phyloP scores from a whole-genome alignment of 2,329 filamentous ascomycete genomes.

The Cercospora citrullina region DNA sequence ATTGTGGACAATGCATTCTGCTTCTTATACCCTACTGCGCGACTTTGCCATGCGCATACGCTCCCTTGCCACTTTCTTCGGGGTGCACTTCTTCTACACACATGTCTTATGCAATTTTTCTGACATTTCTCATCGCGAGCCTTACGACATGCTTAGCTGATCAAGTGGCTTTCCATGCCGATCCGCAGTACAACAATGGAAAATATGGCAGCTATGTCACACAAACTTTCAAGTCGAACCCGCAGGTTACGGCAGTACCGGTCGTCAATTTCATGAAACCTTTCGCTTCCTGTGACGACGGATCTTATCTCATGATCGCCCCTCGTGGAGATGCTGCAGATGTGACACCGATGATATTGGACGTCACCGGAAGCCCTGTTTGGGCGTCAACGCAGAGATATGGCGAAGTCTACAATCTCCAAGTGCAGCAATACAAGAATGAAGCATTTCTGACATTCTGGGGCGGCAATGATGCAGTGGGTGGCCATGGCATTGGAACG shows the following conservation, averaged over 20 bases:
- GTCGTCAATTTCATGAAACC: slow-evolving; percentile 35
- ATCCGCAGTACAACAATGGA: slow-evolving; percentile 38
- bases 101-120: neutral
- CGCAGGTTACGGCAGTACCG: slow-evolving; percentile 37
- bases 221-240: slow-evolving; percentile 39
- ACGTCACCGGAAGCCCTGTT: slow-evolving; percentile 19
- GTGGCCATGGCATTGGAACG: slow-evolving; percentile 50
- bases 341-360: slow-evolving; percentile 26
- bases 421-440: slow-evolving; percentile 48
- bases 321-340: slow-evolving; percentile 27
- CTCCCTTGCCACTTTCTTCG: neutral
- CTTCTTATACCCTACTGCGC: neutral
- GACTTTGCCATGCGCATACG: neutral
- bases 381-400: slow-evolving; percentile 29
- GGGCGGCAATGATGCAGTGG: slow-evolving; percentile 50
- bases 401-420: slow-evolving; percentile 49
- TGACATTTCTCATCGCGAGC: neutral
- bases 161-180: slow-evolving; percentile 25
- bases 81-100: neutral
- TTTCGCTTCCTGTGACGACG: slow-evolving; percentile 37
- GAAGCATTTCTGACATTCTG: slow-evolving; percentile 52
- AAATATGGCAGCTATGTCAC: slow-evolving; percentile 41
- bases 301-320: slow-evolving; percentile 33
- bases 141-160: slow-evolving; percentile 16
- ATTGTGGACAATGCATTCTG: neutral